Conservation (phyloP, 129 eudicot species). For the Escallonia herrerae region DNA sequence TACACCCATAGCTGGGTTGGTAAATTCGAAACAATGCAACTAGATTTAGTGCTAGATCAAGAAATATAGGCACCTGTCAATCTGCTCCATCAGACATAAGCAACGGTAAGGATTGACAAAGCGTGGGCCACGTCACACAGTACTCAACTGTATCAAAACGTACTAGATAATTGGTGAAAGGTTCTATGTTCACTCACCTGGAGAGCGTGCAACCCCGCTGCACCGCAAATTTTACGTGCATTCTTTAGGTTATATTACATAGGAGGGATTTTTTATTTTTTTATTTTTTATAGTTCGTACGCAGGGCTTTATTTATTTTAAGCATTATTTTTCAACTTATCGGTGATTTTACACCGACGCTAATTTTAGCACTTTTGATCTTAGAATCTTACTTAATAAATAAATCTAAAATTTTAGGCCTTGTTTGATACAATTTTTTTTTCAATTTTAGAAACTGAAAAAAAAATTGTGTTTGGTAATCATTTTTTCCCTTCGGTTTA, state of each 20-base stretch:
- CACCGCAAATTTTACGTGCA: background rate
- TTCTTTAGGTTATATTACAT: background rate
- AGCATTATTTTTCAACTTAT: too few species aligned
- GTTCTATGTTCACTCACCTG: background rate
- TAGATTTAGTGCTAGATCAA: slow-evolving; percentile 13
- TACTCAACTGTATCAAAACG: slow-evolving; percentile 5
- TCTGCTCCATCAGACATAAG: background rate
- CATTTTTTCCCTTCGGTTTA: too few species aligned
- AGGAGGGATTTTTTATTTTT: background rate
- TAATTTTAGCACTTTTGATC: too few species aligned
- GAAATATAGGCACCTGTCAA: background rate
- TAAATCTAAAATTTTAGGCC: too few species aligned
- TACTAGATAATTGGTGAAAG: slow-evolving; percentile 2
- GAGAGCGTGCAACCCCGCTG: background rate
- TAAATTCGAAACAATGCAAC: background rate
- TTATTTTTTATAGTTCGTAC: background rate
- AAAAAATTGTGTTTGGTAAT: too few species aligned
- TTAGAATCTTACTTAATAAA: too few species aligned
- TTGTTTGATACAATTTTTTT: too few species aligned
- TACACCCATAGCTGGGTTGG: too few species aligned
- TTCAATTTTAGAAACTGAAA: too few species aligned
- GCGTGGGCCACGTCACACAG: slow-evolving; percentile 4
- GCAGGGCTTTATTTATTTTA: too few species aligned
- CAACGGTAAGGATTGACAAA: slow-evolving; percentile 8
- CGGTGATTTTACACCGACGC: too few species aligned